Conservation (phyloP, 495 filamentous ascomycete species). For the Letharia lupina region DNA sequence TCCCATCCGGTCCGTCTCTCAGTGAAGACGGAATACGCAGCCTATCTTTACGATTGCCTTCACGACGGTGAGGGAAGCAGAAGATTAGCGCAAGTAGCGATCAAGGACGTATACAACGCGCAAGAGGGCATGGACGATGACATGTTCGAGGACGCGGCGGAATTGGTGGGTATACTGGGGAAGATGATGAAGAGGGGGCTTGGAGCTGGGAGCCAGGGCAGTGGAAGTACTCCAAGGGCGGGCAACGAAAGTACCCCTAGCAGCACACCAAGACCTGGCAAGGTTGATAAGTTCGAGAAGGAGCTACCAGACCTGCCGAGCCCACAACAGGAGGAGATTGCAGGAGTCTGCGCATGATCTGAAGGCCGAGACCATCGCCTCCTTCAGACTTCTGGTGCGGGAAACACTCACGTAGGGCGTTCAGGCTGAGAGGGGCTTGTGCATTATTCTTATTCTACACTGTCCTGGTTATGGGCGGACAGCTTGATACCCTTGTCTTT, state of each 20-base stretch:
- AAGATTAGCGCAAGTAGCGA: slow-evolving; percentile 68
- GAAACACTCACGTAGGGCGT: neutral
- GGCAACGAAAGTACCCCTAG: slow-evolving; percentile 9
- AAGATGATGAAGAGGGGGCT: slow-evolving; percentile 67
- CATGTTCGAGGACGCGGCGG: slow-evolving; percentile 70
- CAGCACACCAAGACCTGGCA: slow-evolving; percentile 16
- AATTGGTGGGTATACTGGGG: slow-evolving; percentile 62
- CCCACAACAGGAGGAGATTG: neutral
- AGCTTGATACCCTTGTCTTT: slow-evolving; percentile 17
- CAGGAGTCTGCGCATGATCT: neutral
- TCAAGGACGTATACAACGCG: slow-evolving; percentile 84
- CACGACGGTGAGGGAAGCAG: slow-evolving; percentile 70
- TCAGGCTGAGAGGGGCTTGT: neutral
- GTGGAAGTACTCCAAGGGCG: slow-evolving; percentile 16
- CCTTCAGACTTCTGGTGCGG: neutral
- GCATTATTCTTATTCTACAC: slow-evolving; percentile 3
- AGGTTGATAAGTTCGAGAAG: slow-evolving; percentile 5
- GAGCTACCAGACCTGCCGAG: neutral
- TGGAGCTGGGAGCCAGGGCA: slow-evolving; percentile 12
- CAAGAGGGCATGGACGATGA: slow-evolving; percentile 89
- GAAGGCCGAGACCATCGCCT: neutral
- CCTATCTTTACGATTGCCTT: slow-evolving; percentile 89
- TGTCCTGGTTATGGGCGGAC: slow-evolving; percentile 5
- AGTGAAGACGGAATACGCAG: slow-evolving; percentile 87
- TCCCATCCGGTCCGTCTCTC: slow-evolving; percentile 85